Conservation (phyloP, 768 basidiomycete species). For the Leccinum fibrillosum region DNA sequence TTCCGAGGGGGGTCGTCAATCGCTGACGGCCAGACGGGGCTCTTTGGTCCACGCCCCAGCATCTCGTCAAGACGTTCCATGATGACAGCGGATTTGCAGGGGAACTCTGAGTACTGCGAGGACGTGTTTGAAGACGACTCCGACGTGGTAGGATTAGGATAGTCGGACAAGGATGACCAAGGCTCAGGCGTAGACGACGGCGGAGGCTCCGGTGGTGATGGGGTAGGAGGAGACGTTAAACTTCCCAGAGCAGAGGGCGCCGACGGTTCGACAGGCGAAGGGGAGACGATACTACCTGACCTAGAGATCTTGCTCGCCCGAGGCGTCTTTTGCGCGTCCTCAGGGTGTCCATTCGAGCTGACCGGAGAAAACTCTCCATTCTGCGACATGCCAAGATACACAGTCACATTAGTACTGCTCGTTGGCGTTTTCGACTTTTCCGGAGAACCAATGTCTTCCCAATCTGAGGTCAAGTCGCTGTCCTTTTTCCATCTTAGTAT, state of each 20-base stretch:
- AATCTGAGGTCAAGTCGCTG: constrained; percentile 53
- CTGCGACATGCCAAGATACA: constrained; percentile 23
- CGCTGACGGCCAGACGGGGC: constrained; percentile 56
- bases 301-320: constrained; percentile 34
- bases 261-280: constrained; percentile 20
- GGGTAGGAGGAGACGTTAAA: constrained; percentile 38
- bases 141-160: constrained; percentile 65
- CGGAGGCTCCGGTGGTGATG: constrained; percentile 52
- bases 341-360: constrained; percentile 28
- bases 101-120: constrained; percentile 56
- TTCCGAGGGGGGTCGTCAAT: constrained; percentile 88
- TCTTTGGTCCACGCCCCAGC: constrained; percentile 58
- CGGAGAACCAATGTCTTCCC: constrained; percentile 56
- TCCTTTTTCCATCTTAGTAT: constrained; percentile 56
- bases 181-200: constrained; percentile 74
- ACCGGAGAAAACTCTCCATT: constrained; percentile 30
- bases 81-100: constrained; percentile 49
- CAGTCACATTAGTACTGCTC: constrained; percentile 39
- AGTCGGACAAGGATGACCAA: constrained; percentile 71
- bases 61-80: constrained; percentile 71
- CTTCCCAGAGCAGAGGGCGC: constrained; percentile 21
- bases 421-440: constrained; percentile 49
- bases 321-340: constrained; percentile 33
- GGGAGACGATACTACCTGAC: constrained; percentile 20
- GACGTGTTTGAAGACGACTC: constrained; percentile 75